Conservation (phyloP, 352 stramenopile genomes). For the Peronospora farinosa region DNA sequence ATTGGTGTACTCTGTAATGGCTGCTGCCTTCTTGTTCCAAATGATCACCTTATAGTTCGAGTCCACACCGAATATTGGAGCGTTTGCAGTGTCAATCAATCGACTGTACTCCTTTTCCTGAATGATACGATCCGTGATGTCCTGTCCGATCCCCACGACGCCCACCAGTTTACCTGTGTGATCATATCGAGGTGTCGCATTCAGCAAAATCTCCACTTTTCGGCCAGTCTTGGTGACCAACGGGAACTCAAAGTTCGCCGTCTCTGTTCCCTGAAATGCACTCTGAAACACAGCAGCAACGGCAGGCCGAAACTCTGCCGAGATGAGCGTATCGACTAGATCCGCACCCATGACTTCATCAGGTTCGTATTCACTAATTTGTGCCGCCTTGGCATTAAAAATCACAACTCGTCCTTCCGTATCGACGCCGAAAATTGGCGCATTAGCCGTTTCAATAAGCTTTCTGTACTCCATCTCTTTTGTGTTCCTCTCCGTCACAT, state of each 20-base stretch:
- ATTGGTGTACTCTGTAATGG: slow-evolving; percentile 81
- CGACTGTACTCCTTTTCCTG: slow-evolving; percentile 34
- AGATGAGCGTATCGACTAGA: slow-evolving; percentile 69
- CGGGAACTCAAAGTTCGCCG: slow-evolving; percentile 59
- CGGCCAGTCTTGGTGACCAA: slow-evolving; percentile 50
- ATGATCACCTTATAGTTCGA: slow-evolving; percentile 61
- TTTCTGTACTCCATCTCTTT: slow-evolving; percentile 67
- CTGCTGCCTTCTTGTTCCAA: slow-evolving; percentile 83
- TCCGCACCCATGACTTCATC: slow-evolving; percentile 57
- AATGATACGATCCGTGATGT: slow-evolving; percentile 45
- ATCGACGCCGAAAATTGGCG: slow-evolving; percentile 80
- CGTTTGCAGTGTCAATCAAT: slow-evolving; percentile 38
- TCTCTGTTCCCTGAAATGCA: slow-evolving; percentile 37
- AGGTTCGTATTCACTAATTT: slow-evolving; percentile 64
- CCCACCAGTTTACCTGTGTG: slow-evolving; percentile 50
- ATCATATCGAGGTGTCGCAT: slow-evolving; percentile 58
- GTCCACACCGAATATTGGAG: slow-evolving; percentile 66
- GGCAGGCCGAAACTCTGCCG: slow-evolving; percentile 29
- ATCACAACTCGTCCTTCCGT: slow-evolving; percentile 43
- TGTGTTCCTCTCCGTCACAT: slow-evolving; percentile 57
- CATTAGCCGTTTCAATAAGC: slow-evolving; percentile 85
- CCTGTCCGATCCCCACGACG: slow-evolving; percentile 45
- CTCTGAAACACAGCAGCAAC: slow-evolving; percentile 36
- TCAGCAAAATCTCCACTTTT: slow-evolving; percentile 53
- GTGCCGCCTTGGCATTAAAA: slow-evolving; percentile 73